Percentiles rank a stretch among this genome's conserved stretches.
Conservation (phyloP, 345 rosid species). For the Barbarea vulgaris region DNA sequence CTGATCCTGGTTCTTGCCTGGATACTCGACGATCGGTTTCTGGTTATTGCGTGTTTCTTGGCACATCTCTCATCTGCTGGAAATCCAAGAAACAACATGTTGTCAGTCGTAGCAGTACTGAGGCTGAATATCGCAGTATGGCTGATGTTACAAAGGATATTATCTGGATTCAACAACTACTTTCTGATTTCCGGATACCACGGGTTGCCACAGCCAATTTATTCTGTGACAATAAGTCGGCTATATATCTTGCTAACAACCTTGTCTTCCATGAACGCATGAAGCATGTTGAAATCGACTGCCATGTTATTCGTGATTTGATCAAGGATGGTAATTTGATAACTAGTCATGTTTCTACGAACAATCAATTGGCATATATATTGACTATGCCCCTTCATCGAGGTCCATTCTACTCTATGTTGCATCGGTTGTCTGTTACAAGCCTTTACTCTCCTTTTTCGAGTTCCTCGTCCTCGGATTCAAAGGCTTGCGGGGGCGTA, state of each 20-base stretch:
- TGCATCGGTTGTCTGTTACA: too few species aligned
- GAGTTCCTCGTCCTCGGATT: too few species aligned
- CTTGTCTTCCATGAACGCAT: background rate
- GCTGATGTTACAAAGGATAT: background rate
- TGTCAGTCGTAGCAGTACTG: background rate
- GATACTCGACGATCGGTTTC: rapidly evolving
- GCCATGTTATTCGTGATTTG: background rate
- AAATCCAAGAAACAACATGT: background rate
- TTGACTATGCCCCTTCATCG: too few species aligned
- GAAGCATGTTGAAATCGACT: background rate
- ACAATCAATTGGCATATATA: too few species aligned
- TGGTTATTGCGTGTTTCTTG: background rate
- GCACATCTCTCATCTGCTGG: background rate
- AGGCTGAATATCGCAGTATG: background rate
- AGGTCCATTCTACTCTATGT: too few species aligned
- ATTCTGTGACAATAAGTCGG: background rate
- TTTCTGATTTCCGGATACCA: too few species aligned
- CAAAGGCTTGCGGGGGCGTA: too few species aligned
- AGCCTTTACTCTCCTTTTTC: too few species aligned
- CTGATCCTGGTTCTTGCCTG: rapidly evolving
- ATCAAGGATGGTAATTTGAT: background rate
- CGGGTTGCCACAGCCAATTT: background rate
- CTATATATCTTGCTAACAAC: background rate
- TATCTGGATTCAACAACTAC: background rate
- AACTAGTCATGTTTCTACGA: too few species aligned